These are phyloP conservation scores for Emergomyces pasteurianus DNA, from an alignment of 2,329 filamentous ascomycete genomes.

Conservation along the genomic window DNA sequence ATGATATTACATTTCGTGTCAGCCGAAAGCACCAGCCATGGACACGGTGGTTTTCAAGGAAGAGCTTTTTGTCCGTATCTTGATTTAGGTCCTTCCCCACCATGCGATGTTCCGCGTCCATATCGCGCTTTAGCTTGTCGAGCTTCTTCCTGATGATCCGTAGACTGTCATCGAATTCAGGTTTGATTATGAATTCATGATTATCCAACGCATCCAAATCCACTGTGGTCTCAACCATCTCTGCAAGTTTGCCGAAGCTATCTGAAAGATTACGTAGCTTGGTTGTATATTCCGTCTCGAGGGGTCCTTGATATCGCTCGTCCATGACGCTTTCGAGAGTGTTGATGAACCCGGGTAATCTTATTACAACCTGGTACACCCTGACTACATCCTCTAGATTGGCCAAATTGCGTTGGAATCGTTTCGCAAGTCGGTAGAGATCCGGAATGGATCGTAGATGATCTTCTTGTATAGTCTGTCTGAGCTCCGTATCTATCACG, in stretches of 20 bases:
- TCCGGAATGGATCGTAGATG: constrained; percentile 89
- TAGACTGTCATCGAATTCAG: constrained; percentile 86
- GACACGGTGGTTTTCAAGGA: constrained; percentile 88
- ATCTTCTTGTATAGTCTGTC: constrained; percentile 94
- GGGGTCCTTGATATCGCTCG: constrained; percentile 74
- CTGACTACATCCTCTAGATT: constrained; percentile 92
- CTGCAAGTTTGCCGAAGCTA: constrained; percentile 72
- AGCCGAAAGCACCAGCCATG: constrained; percentile 95
- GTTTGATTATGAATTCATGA: constrained; percentile 98
- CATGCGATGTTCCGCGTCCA: constrained; percentile 66
- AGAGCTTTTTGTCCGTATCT: constrained; percentile 96
- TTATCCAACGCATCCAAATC: constrained; percentile 91
- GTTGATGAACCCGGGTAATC: constrained; percentile 77
- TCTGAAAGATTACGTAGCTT: constrained; percentile 68
- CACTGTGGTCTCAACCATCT: constrained; percentile 98
- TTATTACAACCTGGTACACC: constrained; percentile 87
- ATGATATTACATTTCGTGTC: constrained; percentile 48
- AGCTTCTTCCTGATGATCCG: constrained; percentile 83
- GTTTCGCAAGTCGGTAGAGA: constrained; percentile 83
- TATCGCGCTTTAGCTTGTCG: constrained; percentile 69
- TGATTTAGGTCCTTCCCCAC: constrained; percentile 74
- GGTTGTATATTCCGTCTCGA: constrained; percentile 76
- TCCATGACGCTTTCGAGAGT: constrained; percentile 93
- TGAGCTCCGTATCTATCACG: constrained; percentile 78
- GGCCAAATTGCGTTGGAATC: constrained; percentile 83